phyloP scores from a whole-genome alignment of 1,139 yeast species.

The Suzukiozyma palmioleophila region DNA sequence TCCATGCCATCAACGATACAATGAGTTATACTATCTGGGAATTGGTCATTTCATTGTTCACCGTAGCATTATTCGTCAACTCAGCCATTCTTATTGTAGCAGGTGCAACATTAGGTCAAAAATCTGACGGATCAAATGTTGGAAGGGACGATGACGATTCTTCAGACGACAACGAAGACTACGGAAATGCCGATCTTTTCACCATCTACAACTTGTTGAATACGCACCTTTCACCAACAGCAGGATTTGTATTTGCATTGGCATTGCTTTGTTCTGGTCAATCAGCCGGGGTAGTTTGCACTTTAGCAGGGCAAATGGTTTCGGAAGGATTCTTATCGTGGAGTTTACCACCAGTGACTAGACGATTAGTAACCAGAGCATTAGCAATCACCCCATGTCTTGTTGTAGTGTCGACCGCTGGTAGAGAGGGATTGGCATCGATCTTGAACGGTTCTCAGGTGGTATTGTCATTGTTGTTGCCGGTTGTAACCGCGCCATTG shows the following conservation, averaged over 20 bases:
- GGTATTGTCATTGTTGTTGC: constrained; percentile 75
- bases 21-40: constrained; percentile 66
- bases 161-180: constrained; percentile 39
- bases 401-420: constrained; percentile 69
- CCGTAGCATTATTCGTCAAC: constrained; percentile 77
- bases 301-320: constrained; percentile 95
- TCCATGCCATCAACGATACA: constrained; percentile 62
- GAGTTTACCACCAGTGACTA: constrained; percentile 80
- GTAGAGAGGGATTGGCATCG: constrained; percentile 79
- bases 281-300: constrained; percentile 97
- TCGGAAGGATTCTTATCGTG: constrained; percentile 89
- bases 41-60: constrained; percentile 59
- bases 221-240: constrained; percentile 76
- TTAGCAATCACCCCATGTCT: constrained; percentile 89
- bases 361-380: constrained; percentile 77
- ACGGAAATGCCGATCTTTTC: constrained; percentile 68
- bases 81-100: constrained; percentile 75
- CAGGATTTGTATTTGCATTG: constrained; percentile 87
- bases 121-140: constrained; percentile 34
- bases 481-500: constrained; percentile 87
- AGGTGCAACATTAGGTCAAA: constrained; percentile 54
- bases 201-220: constrained; percentile 76
- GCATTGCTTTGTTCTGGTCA: constrained; percentile 95
- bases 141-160: constrained; percentile 46
- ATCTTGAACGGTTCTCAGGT: constrained; percentile 88